Evolutionary conservation across 768 basidiomycete genomes (phyloP), one percentile per base, ranked within the genome.

Genomic region (Amylocystis lapponica): DNA sequence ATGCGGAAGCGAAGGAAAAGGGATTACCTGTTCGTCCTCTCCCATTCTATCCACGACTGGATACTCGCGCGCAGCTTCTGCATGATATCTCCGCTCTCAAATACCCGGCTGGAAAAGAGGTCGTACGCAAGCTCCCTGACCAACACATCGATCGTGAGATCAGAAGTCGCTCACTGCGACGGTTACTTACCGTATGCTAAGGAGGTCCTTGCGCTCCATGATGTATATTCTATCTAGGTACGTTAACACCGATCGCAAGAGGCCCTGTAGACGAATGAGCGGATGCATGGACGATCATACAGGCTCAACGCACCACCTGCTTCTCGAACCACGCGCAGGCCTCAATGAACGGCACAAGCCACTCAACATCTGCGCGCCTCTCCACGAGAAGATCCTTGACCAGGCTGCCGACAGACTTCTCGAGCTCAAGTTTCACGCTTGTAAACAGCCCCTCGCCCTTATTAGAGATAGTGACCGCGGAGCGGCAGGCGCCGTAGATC

Each of bases 141-240:
- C 3, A 10, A 11, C 14, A 22, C 31, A 6, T 30, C 27, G 19
- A 19, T 25, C 19, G 6, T 30, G 8, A 21, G 16, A 6, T 8
- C 17, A 41, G 23, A 14, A 27, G n/a, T 5, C 27, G 5, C 26
- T 10, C 14, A 3, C 13, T 9, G 31, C 25, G 4, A 4, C 17
- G 3, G 26, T 20, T 39, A 58, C 69, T 17, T 49, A 83, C 85
- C 62, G 70, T 35, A 82, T 72, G 12, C 59, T 63, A 7, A 54
- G 52, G 12, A 67, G 43, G 11, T 65, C 60, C 21, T 65, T 62
- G 25, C 70, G 61, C 30, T 66, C 63, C 0, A 59, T 53, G 9
- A 86, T 69, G 50, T 81, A 88, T 0, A 71, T 69, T 54, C 83
- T 77, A 55, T 92, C 86, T 39, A 91, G 62, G 57, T 82, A 84